These are phyloP conservation scores for Hygrocybe punicea DNA, from an alignment of 768 basidiomycete species.

Conservation along the genomic window DNA sequence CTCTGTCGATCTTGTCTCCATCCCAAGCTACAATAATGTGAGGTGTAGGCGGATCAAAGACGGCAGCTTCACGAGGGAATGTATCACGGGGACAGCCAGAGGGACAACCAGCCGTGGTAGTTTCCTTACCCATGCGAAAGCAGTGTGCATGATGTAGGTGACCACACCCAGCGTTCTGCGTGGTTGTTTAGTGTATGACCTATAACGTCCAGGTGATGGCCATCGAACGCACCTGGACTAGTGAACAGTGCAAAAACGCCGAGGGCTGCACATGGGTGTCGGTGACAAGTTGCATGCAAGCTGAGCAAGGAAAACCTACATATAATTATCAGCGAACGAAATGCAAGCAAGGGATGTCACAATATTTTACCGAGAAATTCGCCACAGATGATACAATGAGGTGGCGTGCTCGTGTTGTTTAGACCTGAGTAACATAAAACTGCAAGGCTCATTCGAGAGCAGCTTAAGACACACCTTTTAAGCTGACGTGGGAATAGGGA, in stretches of 20 bases:
- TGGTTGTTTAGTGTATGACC: background rate
- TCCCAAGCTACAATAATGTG: slow-evolving; percentile 24
- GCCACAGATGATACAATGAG: slow-evolving; percentile 24
- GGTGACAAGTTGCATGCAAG: slow-evolving; percentile 14
- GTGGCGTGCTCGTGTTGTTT: slow-evolving; percentile 6
- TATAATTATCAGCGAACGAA: background rate
- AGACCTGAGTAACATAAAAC: slow-evolving; percentile 4
- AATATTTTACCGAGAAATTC: slow-evolving; percentile 22
- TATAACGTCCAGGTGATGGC: background rate
- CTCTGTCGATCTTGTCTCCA: slow-evolving; percentile 24
- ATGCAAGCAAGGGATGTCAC: background rate
- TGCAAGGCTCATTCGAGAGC: background rate
- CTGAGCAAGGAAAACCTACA: slow-evolving; percentile 25
- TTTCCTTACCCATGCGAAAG: slow-evolving; percentile 4
- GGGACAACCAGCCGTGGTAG: slow-evolving; percentile 15
- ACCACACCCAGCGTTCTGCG: slow-evolving; percentile 27
- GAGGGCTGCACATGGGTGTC: slow-evolving; percentile 8
- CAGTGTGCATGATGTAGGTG: slow-evolving; percentile 31
- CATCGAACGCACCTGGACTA: slow-evolving; percentile 19
- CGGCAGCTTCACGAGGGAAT: slow-evolving; percentile 18
- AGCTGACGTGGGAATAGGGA: slow-evolving; percentile 23
- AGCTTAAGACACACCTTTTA: slow-evolving; percentile 12
- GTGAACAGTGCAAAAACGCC: slow-evolving; percentile 19
- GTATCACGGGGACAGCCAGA: slow-evolving; percentile 21
- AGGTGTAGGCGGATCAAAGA: slow-evolving; percentile 11